Evolutionary conservation across 176 grass and related monocot species (phyloP).

Genomic region (Guadua angustifolia): DNA sequence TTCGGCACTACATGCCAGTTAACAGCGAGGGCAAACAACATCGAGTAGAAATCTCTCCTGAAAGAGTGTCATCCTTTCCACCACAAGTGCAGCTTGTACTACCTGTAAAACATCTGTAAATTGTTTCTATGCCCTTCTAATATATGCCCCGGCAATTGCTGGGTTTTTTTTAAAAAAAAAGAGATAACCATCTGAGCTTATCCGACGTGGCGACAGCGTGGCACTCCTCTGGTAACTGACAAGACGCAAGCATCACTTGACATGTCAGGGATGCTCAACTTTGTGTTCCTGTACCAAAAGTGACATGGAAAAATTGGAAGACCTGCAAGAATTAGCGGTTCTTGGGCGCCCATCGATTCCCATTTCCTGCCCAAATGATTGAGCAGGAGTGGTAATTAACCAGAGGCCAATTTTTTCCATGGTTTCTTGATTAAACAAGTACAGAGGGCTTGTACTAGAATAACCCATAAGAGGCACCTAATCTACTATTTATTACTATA

Average conservation of each 20-base stretch:
- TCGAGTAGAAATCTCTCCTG: too few relatives aligned
- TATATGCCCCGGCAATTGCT: too few relatives aligned
- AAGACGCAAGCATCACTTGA: not conserved
- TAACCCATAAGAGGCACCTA: conserved; percentile 46
- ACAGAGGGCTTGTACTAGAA: conserved; percentile 40
- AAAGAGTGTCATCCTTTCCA: too few relatives aligned
- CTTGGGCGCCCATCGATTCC: conserved; percentile 48
- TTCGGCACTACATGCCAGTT: too few relatives aligned
- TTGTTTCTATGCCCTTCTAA: too few relatives aligned
- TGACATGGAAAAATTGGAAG: not conserved
- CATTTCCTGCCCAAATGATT: conserved; percentile 47
- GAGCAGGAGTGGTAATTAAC: conserved; percentile 40
- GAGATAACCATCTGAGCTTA: not conserved
- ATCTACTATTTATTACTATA: conserved; percentile 48
- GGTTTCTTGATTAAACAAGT: conserved; percentile 61
- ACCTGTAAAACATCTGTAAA: too few relatives aligned
- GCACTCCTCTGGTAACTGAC: not conserved
- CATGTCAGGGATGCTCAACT: not conserved
- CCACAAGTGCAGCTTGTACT: too few relatives aligned
- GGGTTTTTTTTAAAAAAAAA: too few relatives aligned
- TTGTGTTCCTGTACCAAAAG: not conserved
- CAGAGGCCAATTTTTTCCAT: conserved; percentile 21
- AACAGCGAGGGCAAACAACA: too few relatives aligned
- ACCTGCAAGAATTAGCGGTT: not conserved
- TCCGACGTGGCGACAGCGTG: conserved; percentile 12